A percentile compares a stretch with the other conserved stretches of the same genome.
phyloP scores from a whole-genome alignment of 305 asterid species.

The Fraxinus albicans region DNA sequence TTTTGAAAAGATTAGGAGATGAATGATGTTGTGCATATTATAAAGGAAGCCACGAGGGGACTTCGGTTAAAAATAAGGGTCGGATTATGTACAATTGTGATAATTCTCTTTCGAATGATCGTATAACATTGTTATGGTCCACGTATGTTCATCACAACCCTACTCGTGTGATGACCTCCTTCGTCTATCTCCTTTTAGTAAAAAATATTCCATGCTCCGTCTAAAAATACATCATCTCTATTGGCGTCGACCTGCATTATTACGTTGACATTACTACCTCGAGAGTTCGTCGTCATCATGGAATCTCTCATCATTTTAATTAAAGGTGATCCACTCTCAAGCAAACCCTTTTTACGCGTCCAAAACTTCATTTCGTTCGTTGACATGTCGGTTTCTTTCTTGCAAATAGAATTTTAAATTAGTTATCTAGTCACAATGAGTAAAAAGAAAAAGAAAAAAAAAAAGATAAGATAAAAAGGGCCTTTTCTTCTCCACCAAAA shows the following conservation, averaged over 20 bases:
- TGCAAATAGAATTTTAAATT: not conserved
- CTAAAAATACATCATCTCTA: too few relatives aligned
- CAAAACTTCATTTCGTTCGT: not conserved
- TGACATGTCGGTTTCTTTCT: not conserved
- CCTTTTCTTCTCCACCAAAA: not conserved
- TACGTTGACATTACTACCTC: not conserved
- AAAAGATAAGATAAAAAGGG: not conserved
- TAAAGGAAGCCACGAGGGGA: conserved; percentile 18
- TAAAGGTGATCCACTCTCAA: not conserved
- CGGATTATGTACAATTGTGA: not conserved
- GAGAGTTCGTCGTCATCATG: not conserved
- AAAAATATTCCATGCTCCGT: not conserved
- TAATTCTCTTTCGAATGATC: not conserved
- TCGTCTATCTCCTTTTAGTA: not conserved
- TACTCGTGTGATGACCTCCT: not conserved
- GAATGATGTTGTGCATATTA: conserved; percentile 22
- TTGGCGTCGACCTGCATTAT: not conserved
- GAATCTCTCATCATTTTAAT: not conserved
- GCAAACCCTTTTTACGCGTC: not conserved
- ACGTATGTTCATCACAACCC: not conserved
- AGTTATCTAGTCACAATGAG: not conserved
- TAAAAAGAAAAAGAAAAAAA: not conserved
- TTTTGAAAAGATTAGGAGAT: conserved; percentile 36
- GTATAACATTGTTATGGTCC: not conserved
- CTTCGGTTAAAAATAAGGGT: not conserved